These are phyloP conservation scores for Botrytis deweyae DNA, from an alignment of 2,329 filamentous ascomycete genomes.

Conservation along the genomic window DNA sequence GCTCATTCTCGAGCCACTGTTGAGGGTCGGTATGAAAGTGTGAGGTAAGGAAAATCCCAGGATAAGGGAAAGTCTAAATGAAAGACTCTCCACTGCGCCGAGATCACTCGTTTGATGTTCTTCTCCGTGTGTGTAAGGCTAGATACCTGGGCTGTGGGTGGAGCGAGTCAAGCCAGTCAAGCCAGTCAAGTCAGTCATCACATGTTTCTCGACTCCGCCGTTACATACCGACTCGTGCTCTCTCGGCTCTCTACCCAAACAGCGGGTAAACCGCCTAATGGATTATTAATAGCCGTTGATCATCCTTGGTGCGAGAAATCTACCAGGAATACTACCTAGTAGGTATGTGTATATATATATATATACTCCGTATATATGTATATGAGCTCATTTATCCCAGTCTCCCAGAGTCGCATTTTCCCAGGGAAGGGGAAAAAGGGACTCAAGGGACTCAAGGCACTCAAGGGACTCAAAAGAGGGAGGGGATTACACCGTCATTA, in stretches of 20 bases:
- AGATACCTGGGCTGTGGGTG: background rate
- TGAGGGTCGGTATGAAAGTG: background rate
- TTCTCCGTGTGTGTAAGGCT: background rate
- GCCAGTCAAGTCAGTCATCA: background rate
- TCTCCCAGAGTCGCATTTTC: background rate
- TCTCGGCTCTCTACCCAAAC: background rate
- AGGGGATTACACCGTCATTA: no score
- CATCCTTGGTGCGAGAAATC: background rate
- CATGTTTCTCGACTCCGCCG: background rate
- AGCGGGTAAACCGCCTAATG: background rate
- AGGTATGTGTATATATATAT: no score
- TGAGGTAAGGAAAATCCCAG: background rate
- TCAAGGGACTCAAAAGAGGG: no score
- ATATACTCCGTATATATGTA: no score
- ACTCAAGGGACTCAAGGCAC: no score
- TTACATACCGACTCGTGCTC: background rate
- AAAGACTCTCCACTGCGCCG: background rate
- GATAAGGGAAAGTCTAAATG: background rate
- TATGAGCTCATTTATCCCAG: background rate
- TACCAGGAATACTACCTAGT: background rate
- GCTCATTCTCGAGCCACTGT: background rate
- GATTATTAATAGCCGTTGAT: background rate
- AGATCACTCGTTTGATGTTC: background rate
- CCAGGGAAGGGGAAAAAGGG: no score
- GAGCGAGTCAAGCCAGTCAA: background rate